Evolutionary conservation across 2,329 filamentous ascomycete genomes (phyloP), one percentile per base, ranked within the genome.

Genomic region (Microsporum canis): DNA sequence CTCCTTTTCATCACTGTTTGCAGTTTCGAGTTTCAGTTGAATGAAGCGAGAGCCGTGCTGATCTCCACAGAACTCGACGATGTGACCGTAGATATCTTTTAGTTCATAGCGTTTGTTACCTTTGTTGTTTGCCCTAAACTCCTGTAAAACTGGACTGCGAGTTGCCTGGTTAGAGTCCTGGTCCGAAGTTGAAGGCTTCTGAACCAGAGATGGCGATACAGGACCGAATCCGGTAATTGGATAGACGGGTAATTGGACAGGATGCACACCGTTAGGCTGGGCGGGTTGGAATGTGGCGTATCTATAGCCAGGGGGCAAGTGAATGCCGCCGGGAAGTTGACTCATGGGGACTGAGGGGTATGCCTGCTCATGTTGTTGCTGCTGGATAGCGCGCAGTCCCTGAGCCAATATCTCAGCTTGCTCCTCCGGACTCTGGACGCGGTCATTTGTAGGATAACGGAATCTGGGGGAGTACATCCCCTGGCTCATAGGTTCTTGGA

Each of bases 31-130:
- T 74, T 95, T 96, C 67, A 88, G 84, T 71, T 99, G 94, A 62
- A 99, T 96, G 72, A 96, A 96, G 0, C 94, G 85, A 0, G 94
- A 99, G 0, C 91, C 94, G 67, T 95, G 88, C 72, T 97, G 94
- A 70, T 99, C 94, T 14, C 94, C 92, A 67, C 89, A 91, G 73
- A 97, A 97, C 71, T 96, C 92, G 0, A 95, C 91, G 41, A 97
- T 84, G 69, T 95, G 85, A 60, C 83, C 83, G 71, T 89, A 92
- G 49, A 97, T 92, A 65, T 96, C 89, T 80, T 85, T 63, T 7
- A 99, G 79, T 68, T 96, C 91, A 69, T 85, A 95, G 17, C 85
- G 83, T 72, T 83, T 84, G 72, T 81, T 90, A 0, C 82, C 83
- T 72, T 91, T 95, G 66, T 80, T 82, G 68, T 85, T 88, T 5